Conservation (phyloP, 2,329 filamentous ascomycete genomes). For the Canariomyces notabilis region DNA sequence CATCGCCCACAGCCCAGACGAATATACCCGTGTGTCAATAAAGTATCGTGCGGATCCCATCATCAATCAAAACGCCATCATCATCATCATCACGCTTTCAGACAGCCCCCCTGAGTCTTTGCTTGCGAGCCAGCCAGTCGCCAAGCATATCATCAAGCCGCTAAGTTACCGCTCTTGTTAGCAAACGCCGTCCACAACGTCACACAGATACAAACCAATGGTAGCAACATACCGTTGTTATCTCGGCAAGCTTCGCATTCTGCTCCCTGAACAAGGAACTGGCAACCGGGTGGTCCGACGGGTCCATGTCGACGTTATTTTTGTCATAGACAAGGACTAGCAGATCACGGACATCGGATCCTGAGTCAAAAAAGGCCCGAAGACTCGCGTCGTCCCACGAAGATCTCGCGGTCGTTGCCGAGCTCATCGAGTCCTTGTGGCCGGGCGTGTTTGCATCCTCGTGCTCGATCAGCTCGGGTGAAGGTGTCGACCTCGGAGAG, state of each 20-base stretch:
- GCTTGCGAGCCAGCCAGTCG: constrained; percentile 71
- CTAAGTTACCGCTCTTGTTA: constrained; percentile 32
- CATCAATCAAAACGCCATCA: not conserved
- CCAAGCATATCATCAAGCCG: constrained; percentile 84
- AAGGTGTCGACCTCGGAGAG: constrained; percentile 59
- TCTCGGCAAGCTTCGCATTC: constrained; percentile 77
- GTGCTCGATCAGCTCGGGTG: constrained; percentile 53
- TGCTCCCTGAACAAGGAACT: constrained; percentile 79
- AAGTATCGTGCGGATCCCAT: not conserved
- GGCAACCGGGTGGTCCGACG: constrained; percentile 80
- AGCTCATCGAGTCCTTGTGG: constrained; percentile 45
- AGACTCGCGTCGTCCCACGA: constrained; percentile 85
- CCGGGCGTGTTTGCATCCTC: constrained; percentile 39
- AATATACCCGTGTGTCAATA: too few species aligned
- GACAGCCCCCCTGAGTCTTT: constrained; percentile 52
- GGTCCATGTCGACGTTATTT: constrained; percentile 71
- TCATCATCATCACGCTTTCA: constrained; percentile 27
- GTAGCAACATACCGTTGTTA: constrained; percentile 62
- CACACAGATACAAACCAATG: not conserved
- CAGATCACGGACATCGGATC: constrained; percentile 82
- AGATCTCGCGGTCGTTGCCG: constrained; percentile 53
- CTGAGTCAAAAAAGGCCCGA: constrained; percentile 84
- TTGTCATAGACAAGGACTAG: constrained; percentile 91
- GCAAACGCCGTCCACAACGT: constrained; percentile 2
- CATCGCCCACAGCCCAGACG: not conserved